A percentile compares a stretch with the other conserved stretches of the same genome.
Conservation (phyloP, 306 rosid genomes). For the Medicago arabica region DNA sequence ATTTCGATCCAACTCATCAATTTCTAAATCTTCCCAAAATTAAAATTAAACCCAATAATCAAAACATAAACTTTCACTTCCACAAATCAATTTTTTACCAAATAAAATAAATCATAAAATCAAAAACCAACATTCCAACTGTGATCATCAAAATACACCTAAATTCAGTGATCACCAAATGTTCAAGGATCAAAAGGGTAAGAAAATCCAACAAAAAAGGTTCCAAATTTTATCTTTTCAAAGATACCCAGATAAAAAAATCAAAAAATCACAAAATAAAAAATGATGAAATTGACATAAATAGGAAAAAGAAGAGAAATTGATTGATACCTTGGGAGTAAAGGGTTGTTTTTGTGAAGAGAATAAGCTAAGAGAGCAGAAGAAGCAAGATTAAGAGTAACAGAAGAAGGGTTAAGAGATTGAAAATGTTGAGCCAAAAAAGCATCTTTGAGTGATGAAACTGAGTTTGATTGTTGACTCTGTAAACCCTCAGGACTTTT, state of each 20-base stretch:
- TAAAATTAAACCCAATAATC: constrained; percentile 13
- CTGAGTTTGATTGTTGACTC: constrained; percentile 58
- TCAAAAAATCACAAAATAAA: neutral
- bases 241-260: constrained; percentile 28
- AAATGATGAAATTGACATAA: neutral
- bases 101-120: constrained; percentile 11
- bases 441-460: constrained; percentile 70
- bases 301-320: neutral
- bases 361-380: constrained; percentile 62
- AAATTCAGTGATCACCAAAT: constrained; percentile 15
- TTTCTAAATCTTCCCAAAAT: neutral
- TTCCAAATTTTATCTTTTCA: constrained; percentile 28
- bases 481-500: constrained; percentile 76
- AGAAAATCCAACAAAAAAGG: neutral
- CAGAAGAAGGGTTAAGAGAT: constrained; percentile 68
- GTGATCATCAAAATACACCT: neutral
- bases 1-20: no score
- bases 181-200: constrained; percentile 10
- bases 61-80: constrained; percentile 14
- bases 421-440: constrained; percentile 59
- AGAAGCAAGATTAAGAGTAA: constrained; percentile 66
- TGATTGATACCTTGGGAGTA: constrained; percentile 65
- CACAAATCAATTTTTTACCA: neutral
- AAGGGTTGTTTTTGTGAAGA: constrained; percentile 61
- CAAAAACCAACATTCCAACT: neutral